phyloP scores from a whole-genome alignment of 805 yeast genomes.

The Hanseniaspora lindneri region DNA sequence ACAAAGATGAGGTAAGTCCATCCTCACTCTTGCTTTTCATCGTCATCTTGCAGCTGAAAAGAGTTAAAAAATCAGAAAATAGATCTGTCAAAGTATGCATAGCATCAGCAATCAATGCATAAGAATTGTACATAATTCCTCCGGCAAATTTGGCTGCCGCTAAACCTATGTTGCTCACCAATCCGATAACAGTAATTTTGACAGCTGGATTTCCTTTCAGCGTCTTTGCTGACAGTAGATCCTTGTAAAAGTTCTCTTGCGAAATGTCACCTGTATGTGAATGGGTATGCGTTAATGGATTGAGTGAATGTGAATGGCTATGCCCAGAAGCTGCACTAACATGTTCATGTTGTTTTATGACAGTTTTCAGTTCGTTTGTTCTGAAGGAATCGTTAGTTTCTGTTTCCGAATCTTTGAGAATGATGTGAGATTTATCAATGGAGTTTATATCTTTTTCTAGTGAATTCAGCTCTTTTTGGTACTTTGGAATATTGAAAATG shows the following conservation, averaged over 20 bases:
- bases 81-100: constrained; percentile 86
- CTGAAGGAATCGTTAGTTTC: constrained; percentile 33
- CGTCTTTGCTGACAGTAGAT: constrained; percentile 34
- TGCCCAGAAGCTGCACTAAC: constrained; percentile 19
- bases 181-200: constrained; percentile 84
- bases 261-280: constrained; percentile 3
- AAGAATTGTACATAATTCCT: constrained; percentile 87
- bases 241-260: constrained; percentile 17
- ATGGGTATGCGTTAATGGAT: constrained; percentile 20
- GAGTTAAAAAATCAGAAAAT: constrained; percentile 77
- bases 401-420: constrained; percentile 34
- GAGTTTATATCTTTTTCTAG: constrained; percentile 5
- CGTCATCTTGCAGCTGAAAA: constrained; percentile 76
- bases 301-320: constrained; percentile 28
- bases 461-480: neutral
- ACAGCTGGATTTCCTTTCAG: constrained; percentile 67
- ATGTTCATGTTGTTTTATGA: constrained; percentile 6
- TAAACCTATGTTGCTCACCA: constrained; percentile 71
- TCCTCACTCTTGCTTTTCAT: constrained; percentile 29
- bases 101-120: constrained; percentile 87
- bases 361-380: constrained; percentile 27
- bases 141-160: constrained; percentile 80
- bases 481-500: neutral
- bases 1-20: constrained; percentile 20
- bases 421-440: constrained; percentile 32